Conservation (phyloP, 2,329 filamentous ascomycete species). For the Fusarium nelsonii region DNA sequence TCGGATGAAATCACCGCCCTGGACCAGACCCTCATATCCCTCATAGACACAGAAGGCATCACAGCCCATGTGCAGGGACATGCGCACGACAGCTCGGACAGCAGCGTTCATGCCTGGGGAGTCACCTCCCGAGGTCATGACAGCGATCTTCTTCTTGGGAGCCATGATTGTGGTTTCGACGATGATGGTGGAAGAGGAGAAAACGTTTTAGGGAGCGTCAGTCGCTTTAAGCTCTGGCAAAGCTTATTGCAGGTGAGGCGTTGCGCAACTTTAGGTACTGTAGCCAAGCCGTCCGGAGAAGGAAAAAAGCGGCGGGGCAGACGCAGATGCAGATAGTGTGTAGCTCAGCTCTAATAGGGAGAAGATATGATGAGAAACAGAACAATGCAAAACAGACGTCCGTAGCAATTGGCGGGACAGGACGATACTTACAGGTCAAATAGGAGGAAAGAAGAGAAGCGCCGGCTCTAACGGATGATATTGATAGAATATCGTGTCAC, state of each 20-base stretch:
- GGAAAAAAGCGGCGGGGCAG: conserved; percentile 50
- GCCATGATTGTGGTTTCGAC: conserved; percentile 56
- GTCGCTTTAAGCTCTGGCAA: conserved; percentile 45
- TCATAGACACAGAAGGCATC: conserved; percentile 88
- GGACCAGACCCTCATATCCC: conserved; percentile 94
- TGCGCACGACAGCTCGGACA: conserved; percentile 90
- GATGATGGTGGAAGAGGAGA: conserved; percentile 30
- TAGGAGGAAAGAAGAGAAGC: conserved; percentile 28
- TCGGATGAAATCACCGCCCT: conserved; percentile 87
- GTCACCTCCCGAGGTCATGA: conserved; percentile 96
- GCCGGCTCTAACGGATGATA: conserved; percentile 34
- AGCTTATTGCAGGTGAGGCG: conserved; percentile 42
- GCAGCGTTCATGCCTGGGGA: conserved; percentile 95
- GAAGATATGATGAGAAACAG: conserved; percentile 46
- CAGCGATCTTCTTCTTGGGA: conserved; percentile 77
- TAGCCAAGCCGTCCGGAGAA: conserved; percentile 40
- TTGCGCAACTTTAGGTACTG: conserved; percentile 24
- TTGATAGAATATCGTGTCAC: conserved; percentile 47
- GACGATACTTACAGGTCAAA: conserved; percentile 33
- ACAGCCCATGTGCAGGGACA: conserved; percentile 86
- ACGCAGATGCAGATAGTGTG: neutral
- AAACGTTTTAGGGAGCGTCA: conserved; percentile 15
- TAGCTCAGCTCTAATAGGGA: conserved; percentile 44
- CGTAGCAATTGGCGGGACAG: conserved; percentile 11
- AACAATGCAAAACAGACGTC: conserved; percentile 2